Base-by-base conservation (phyloP, 1,284 basidiomycete species). In the Kwoniella shivajii region DNA sequence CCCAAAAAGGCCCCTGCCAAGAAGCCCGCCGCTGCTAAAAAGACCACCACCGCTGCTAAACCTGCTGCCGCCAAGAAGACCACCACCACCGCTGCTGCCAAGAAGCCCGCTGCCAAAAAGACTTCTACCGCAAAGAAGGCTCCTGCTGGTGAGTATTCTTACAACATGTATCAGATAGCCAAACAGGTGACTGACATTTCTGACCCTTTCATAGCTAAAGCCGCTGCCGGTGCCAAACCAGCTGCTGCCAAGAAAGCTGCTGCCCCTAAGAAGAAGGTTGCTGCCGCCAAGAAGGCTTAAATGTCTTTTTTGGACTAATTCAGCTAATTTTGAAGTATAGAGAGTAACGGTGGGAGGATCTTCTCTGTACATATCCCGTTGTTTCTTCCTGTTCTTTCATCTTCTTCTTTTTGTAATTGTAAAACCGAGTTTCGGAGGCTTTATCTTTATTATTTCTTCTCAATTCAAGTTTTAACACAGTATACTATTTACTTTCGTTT, bases 281-380 rank as follows among this genome's bases (percentile, higher is more conserved):
- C 76, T 7, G 79, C 80, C 59, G 65, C 78, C 54, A 79, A 80
- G 67, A 81, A 79, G 74, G 68, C 69, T 44, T 67, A 63, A 62
- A 20, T 44, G 41, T 13, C 13, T 52, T 38, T 26, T 34, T 10
- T 50, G 13, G 45, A 34, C 36, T 38, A n/a, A n/a, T n/a, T n/a
- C n/a, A n/a, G n/a, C n/a, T n/a, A n/a, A n/a, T n/a, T n/a, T n/a
- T n/a, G n/a, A n/a, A n/a, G n/a, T n/a, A 26, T 16, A 30, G 38
- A 20, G 13, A 31, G 38, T 13, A 22, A 31, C 3, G 14, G 11
- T 36, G 20, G 31, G 45, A 26, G 20, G 54, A 49, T 48, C 31
- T 41, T 26, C 26, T 53, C 16, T n/a, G 9, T n/a, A 44, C 42
- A 20, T 16, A 44, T 20, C 18, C 11, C n/a, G 10, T 47, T 34